Percentiles rank a stretch among this genome's conserved stretches.
Conservation (phyloP, 1,284 basidiomycete genomes). For the Peniophora sp. region DNA sequence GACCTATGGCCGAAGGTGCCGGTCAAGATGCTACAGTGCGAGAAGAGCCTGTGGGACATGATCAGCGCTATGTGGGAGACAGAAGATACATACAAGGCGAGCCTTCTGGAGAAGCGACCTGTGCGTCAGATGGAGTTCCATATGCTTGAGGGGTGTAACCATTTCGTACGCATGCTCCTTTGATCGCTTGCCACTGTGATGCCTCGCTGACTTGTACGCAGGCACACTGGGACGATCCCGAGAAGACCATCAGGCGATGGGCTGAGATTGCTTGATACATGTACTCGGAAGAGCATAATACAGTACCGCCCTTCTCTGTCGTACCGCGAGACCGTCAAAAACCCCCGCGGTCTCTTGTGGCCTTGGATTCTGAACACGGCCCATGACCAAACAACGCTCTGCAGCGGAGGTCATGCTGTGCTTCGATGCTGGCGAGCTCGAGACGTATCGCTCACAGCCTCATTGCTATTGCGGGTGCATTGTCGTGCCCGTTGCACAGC, state of each 20-base stretch:
- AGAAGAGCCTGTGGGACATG: constrained; percentile 7
- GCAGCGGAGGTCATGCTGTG: too few relatives aligned
- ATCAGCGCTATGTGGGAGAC: constrained; percentile 8
- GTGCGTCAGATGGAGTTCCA: constrained; percentile 7
- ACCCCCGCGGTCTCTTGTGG: too few relatives aligned
- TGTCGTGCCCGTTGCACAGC: too few relatives aligned
- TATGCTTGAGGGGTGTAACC: constrained; percentile 9
- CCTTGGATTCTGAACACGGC: too few relatives aligned
- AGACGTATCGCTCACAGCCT: too few relatives aligned
- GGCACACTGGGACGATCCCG: constrained; percentile 3
- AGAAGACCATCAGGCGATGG: not conserved
- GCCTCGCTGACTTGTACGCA: not conserved
- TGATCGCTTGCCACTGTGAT: not conserved
- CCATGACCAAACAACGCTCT: too few relatives aligned
- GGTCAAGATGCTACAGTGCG: constrained; percentile 7
- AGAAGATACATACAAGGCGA: constrained; percentile 3
- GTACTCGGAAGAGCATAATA: too few relatives aligned
- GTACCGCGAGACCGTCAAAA: too few relatives aligned
- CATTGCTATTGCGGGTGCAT: too few relatives aligned
- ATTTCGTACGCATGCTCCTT: constrained; percentile 11
- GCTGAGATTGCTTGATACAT: not conserved
- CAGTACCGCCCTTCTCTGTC: too few relatives aligned
- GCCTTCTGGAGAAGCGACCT: constrained; percentile 4
- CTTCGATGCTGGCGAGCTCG: too few relatives aligned
- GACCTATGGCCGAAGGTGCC: constrained; percentile 4